These are phyloP conservation scores for Monosporascus sp. DNA, from an alignment of 2,329 filamentous ascomycete species.

Conservation along the genomic window DNA sequence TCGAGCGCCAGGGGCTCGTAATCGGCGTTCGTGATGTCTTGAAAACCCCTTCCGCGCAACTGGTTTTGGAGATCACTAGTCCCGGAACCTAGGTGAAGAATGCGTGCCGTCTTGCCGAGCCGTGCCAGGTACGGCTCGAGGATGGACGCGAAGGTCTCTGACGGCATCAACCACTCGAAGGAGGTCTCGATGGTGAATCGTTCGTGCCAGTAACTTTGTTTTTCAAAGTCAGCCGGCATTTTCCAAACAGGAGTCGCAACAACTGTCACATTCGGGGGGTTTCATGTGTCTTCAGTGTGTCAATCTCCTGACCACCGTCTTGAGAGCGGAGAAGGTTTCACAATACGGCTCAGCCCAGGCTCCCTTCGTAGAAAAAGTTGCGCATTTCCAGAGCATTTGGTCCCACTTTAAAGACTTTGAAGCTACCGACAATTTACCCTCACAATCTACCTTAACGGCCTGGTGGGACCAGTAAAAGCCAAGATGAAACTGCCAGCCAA, in stretches of 20 bases:
- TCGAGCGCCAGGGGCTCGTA: conserved; percentile 44
- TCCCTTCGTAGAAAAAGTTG: too few species aligned
- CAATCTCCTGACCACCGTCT: too few species aligned
- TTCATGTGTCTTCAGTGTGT: too few species aligned
- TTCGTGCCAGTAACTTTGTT: conserved; percentile 44
- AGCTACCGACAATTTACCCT: too few species aligned
- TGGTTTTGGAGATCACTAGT: conserved; percentile 46
- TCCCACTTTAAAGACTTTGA: too few species aligned
- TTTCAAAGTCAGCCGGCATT: conserved; percentile 37
- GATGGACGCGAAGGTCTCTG: conserved; percentile 34
- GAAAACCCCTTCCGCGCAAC: conserved; percentile 37
- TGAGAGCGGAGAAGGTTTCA: too few species aligned
- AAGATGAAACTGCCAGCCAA: too few species aligned
- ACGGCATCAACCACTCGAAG: conserved; percentile 45
- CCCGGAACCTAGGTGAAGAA: conserved; percentile 44
- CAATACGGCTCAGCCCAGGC: too few species aligned
- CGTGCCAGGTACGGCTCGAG: conserved; percentile 32
- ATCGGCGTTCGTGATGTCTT: conserved; percentile 42
- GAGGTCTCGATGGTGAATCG: conserved; percentile 39
- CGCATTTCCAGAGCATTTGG: too few species aligned
- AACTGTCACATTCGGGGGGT: too few species aligned
- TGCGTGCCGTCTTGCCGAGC: conserved; percentile 22
- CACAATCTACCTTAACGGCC: too few species aligned
- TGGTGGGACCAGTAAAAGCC: too few species aligned
- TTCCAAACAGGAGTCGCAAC: neutral